Percentiles rank a stretch among this genome's conserved stretches.
Evolutionary conservation across 164 flowering plant genomes (phyloP).

Genomic region (Dillenia suffruticosa): DNA sequence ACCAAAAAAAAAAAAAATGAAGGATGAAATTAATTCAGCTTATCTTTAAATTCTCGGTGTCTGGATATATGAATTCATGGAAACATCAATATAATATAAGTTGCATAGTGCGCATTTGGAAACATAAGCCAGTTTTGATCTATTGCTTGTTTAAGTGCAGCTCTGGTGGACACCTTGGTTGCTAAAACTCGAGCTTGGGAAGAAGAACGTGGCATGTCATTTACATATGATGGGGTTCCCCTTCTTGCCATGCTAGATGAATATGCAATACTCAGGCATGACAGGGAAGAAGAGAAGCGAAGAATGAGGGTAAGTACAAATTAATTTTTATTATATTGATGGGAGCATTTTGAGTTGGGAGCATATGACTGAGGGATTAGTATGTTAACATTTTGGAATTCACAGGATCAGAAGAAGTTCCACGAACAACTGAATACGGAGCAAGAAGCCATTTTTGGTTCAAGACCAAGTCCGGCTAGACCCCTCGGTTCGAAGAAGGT

Average conservation of each 20-base stretch:
- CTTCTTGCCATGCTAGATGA: constrained; percentile 94
- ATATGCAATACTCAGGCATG: constrained; percentile 92
- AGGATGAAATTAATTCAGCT: too few species aligned
- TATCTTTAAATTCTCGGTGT: too few species aligned
- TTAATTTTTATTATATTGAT: neutral
- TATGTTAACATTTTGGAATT: neutral
- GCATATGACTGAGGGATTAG: too few species aligned
- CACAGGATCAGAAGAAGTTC: constrained; percentile 83
- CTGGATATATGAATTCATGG: too few species aligned
- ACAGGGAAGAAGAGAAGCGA: constrained; percentile 90
- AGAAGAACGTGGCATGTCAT: constrained; percentile 68
- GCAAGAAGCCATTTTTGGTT: constrained; percentile 67
- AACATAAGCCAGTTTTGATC: too few species aligned
- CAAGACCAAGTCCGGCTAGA: constrained; percentile 82
- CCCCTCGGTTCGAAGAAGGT: constrained; percentile 63
- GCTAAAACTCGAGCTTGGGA: constrained; percentile 94
- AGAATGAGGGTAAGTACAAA: constrained; percentile 65
- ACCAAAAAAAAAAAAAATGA: too few species aligned
- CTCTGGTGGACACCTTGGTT: constrained; percentile 64
- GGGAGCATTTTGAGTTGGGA: too few species aligned
- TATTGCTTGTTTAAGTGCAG: constrained; percentile 17
- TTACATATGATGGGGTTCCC: constrained; percentile 91
- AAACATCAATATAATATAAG: too few species aligned
- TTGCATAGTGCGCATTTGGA: too few species aligned
- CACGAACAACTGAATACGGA: constrained; percentile 78